Percentiles rank a stretch among this genome's conserved stretches.
Conservation (phyloP, 1,284 basidiomycete species). For the Austroboletus niveus region DNA sequence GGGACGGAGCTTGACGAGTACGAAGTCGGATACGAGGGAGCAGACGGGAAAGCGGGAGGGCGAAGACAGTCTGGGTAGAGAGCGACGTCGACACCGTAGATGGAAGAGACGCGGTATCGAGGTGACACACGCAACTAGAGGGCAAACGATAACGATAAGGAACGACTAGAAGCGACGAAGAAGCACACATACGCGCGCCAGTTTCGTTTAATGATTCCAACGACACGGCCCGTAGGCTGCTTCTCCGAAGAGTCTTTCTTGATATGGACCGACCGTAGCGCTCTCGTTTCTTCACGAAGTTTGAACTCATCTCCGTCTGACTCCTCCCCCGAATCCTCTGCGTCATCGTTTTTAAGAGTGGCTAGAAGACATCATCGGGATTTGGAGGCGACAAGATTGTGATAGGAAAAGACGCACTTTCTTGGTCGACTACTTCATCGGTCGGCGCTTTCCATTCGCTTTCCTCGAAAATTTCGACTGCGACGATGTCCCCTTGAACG, state of each 20-base stretch:
- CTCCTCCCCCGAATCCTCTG: slow-evolving; percentile 64
- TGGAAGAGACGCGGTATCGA: slow-evolving; percentile 86
- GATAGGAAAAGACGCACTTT: slow-evolving; percentile 48
- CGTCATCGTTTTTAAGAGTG: slow-evolving; percentile 87
- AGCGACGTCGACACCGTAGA: slow-evolving; percentile 78
- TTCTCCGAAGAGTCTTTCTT: slow-evolving; percentile 42
- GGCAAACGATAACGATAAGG: slow-evolving; percentile 6
- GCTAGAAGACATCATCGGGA: slow-evolving; percentile 43
- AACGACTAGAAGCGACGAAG: background rate
- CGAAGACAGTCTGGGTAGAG: slow-evolving; percentile 91
- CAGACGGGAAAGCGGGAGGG: slow-evolving; percentile 88
- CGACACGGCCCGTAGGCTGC: slow-evolving; percentile 90
- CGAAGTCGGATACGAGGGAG: slow-evolving; percentile 93
- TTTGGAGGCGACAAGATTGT: background rate
- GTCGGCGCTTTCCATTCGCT: slow-evolving; percentile 91
- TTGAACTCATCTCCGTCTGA: slow-evolving; percentile 51
- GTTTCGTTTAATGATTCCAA: slow-evolving; percentile 92
- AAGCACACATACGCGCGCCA: slow-evolving; percentile 79
- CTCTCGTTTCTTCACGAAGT: slow-evolving; percentile 46
- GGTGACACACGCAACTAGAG: slow-evolving; percentile 88
- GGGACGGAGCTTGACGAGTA: slow-evolving; percentile 88
- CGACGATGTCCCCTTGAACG: slow-evolving; percentile 92
- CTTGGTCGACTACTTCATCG: slow-evolving; percentile 93
- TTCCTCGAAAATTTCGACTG: slow-evolving; percentile 86
- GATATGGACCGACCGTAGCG: slow-evolving; percentile 38